Evolutionary conservation across 2,329 filamentous ascomycete species (phyloP).

Genomic region (Fusarium sp.): DNA sequence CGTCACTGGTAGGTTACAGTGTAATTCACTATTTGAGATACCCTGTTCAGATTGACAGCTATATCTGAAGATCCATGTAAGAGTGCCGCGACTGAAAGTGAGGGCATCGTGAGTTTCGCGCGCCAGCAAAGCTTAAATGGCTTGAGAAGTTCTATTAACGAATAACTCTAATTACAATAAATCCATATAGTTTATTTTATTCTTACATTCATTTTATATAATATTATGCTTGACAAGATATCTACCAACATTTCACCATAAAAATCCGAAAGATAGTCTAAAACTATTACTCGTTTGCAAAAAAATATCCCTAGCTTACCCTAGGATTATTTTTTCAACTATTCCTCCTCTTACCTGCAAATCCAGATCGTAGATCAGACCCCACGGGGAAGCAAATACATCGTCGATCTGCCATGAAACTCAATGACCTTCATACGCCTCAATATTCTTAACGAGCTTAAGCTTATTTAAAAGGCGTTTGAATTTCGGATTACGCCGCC

Average conservation of each 20-base stretch:
- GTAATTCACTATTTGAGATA: neutral
- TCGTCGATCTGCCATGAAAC: neutral
- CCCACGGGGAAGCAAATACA: neutral
- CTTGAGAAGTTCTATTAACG: neutral
- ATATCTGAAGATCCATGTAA: accelerated
- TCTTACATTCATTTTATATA: no score
- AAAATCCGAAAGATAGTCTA: no score
- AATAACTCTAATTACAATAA: neutral
- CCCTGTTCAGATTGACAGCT: accelerated
- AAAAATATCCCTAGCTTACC: accelerated
- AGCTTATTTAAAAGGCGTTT: neutral
- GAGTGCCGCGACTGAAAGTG: neutral
- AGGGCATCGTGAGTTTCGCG: neutral
- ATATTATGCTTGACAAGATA: no score
- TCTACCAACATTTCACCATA: no score
- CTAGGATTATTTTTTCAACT: neutral
- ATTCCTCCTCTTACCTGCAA: no score
- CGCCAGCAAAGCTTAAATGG: neutral
- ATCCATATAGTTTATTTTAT: no score
- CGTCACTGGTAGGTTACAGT: no score
- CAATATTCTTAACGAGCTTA: neutral
- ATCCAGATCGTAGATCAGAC: neutral
- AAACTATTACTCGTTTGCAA: neutral
- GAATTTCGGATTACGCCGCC: conserved; percentile 1
- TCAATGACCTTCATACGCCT: neutral